Evolutionary conservation across 2,329 filamentous ascomycete species (phyloP).

Genomic region (Penicillium sp.): DNA sequence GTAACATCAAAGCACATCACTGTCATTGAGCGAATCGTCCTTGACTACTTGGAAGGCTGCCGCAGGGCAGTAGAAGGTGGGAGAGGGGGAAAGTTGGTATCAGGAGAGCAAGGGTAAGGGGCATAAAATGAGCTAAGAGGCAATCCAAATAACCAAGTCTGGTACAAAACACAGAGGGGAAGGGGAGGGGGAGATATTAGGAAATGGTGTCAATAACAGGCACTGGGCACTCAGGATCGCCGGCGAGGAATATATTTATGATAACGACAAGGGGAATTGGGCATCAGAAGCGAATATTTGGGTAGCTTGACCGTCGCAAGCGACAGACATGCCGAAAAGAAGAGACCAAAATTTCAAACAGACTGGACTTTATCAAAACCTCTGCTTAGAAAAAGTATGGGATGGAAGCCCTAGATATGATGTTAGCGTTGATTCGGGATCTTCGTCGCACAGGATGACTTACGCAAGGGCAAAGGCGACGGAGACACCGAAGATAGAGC

Average conservation of each 20-base stretch:
- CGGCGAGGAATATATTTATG: conserved; percentile 28
- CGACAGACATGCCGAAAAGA: conserved; percentile 1
- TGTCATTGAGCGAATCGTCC: conserved; percentile 14
- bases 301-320: conserved; percentile 2
- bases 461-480: conserved; percentile 89
- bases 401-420: conserved; percentile 41
- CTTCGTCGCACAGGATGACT: conserved; percentile 42
- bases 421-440: conserved; percentile 17
- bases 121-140: background rate
- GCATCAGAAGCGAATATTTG: conserved; percentile 10
- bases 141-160: conserved; percentile 5
- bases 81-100: conserved; percentile 13
- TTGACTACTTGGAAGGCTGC: conserved; percentile 10
- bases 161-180: background rate
- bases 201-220: conserved; percentile 16
- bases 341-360: background rate
- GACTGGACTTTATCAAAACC: background rate
- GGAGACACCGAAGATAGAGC: conserved; percentile 80
- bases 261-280: conserved; percentile 24
- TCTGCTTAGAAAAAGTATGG: conserved; percentile 46
- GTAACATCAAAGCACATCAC: conserved; percentile 6
- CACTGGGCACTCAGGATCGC: conserved; percentile 13
- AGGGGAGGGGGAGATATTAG: conserved; percentile 14
- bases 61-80: conserved; percentile 4
- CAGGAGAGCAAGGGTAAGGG: conserved; percentile 1